These are phyloP conservation scores for Populus deltoides DNA, from an alignment of 345 rosid species.

Conservation along the genomic window DNA sequence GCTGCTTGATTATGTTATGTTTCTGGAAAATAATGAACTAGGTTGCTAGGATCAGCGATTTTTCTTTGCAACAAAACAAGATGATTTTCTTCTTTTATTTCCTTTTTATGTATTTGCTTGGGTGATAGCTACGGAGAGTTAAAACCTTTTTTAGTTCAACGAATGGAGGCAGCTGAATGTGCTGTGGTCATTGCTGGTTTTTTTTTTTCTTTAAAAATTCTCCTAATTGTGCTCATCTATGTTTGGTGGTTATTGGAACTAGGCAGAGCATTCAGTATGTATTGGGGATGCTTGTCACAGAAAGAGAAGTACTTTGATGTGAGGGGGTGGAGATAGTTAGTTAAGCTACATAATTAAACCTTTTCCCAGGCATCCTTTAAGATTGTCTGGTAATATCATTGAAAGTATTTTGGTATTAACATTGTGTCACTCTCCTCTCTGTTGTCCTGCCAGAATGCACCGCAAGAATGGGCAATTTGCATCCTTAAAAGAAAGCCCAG, in stretches of 20 bases:
- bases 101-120: background rate
- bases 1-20: background rate
- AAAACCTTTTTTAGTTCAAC: background rate
- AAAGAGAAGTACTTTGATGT: background rate
- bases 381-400: background rate
- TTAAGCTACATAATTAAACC: background rate
- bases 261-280: background rate
- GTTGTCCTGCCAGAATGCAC: constrained; percentile 52
- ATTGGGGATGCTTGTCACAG: background rate
- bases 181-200: background rate
- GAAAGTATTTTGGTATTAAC: background rate
- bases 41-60: background rate
- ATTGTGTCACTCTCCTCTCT: constrained; percentile 5
- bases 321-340: background rate
- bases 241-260: background rate
- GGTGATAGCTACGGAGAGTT: background rate
- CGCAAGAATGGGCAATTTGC: constrained; percentile 78
- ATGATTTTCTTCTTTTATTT: no score
- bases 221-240: background rate
- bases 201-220: background rate
- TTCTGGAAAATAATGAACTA: background rate
- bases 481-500: constrained; percentile 49
- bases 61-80: no score
- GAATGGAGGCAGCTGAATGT: background rate
- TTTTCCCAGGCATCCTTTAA: background rate